Conservation (phyloP, 2,329 filamentous ascomycete species). For the Pleomassaria siparia region DNA sequence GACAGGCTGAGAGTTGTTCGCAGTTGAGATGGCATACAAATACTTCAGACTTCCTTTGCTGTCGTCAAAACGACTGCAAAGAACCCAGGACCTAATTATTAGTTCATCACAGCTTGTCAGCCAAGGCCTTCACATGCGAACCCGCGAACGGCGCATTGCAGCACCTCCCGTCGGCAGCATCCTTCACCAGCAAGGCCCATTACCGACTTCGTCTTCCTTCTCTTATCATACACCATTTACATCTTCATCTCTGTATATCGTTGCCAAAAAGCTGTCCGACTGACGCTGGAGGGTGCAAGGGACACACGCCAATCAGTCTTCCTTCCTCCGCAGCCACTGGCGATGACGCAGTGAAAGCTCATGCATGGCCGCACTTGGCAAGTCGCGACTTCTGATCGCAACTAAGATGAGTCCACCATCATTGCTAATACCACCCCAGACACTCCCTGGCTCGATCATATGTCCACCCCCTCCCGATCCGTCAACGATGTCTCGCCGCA, state of each 20-base stretch:
- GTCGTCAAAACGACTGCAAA: not conserved
- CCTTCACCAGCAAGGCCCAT: slow-evolving; percentile 8
- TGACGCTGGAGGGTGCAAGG: not conserved
- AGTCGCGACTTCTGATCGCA: slow-evolving; percentile 19
- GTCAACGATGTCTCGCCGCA: slow-evolving; percentile 39
- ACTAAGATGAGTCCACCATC: slow-evolving; percentile 14
- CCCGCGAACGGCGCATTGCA: not conserved
- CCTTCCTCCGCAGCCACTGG: slow-evolving; percentile 18
- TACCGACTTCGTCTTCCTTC: not conserved
- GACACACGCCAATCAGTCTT: slow-evolving; percentile 23
- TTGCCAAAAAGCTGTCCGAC: not conserved
- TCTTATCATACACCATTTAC: not conserved
- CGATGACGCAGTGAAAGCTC: slow-evolving; percentile 38
- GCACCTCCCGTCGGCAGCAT: slow-evolving; percentile 15
- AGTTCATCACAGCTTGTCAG: slow-evolving; percentile 7
- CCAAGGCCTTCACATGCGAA: slow-evolving; percentile 32
- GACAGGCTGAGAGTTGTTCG: not conserved
- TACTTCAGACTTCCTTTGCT: not conserved
- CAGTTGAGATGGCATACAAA: not conserved
- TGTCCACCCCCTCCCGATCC: slow-evolving; percentile 43
- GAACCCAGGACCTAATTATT: not conserved
- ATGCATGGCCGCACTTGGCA: slow-evolving; percentile 49
- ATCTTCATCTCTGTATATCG: not conserved
- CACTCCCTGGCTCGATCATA: slow-evolving; percentile 45
- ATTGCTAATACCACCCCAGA: slow-evolving; percentile 38